Base-by-base conservation (phyloP, 192 early-diverging fungal species). In the Backusella australiensis region DNA sequence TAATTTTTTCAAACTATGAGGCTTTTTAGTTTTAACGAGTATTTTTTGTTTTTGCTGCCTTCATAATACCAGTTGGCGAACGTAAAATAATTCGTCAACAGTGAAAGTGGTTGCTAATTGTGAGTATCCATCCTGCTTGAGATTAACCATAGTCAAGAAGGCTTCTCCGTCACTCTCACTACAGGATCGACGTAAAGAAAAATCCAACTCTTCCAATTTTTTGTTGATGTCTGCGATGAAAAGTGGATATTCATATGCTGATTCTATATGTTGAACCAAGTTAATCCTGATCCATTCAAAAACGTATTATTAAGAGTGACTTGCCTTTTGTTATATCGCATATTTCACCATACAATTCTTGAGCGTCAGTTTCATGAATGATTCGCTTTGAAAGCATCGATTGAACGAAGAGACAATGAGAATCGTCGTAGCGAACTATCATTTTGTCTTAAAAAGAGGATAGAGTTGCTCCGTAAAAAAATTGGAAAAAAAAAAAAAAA, bases 51-150 rank as follows among this genome's bases (percentile, higher is more conserved):
- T 32, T 32, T 32, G 32, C 2, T 32, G 32, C 32, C 2, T 32
- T 32, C 32, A 32, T 32, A 32, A 32, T 32, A 93, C 89, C 77
- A 94, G 36, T 42, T 79, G 83, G 69, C 88, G 88, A 71, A 92
- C 86, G 76, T 87, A 92, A n/a, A 82, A 80, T 35, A 92, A 82
- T 72, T 92, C 90, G 36, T 67, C 59, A 6, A 90, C 79, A 26
- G 75, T 79, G 52, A 85, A 88, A 12, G 67, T 65, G 8, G 92
- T 92, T 6, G 90, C 87, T 6, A 90, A 68, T 73, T 91, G 84
- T 6, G 92, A 81, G 36, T 88, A 80, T 70, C 87, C 87, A 81
- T 93, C 91, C 23, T 84, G 84, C 68, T 82, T 86, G 1, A 87
- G 85, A 73, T 94, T 94, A 41, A 92, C 87, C 85, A 85, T n/a